Evolutionary conservation across 306 rosid species (phyloP), one percentile per base, ranked within the genome.

Genomic region (Castanea sativa): DNA sequence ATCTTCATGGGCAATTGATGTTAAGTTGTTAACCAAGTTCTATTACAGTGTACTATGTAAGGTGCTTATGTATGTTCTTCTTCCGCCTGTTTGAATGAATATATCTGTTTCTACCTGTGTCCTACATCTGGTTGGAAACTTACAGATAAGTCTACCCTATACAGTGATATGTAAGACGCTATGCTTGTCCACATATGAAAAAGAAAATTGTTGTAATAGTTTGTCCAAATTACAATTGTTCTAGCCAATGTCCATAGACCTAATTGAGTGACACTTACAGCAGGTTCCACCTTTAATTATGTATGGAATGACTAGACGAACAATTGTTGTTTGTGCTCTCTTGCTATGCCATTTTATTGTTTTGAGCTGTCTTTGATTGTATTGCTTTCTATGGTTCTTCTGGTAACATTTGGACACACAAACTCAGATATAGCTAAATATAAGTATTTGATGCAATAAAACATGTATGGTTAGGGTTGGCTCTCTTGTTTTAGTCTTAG

Each of bases 11-110:
- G 55, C 8, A 65, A 76, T 57, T 69, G 33, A 70, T 74, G 35
- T 82, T 65, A 85, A 59, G 27, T 61, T 74, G 35, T 82, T 65
- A 85, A 65, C 25, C 55, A 75, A 73, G 79, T 60, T 25, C 68
- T 76, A 55, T 9, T 71, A 27, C 41, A 38, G 55, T 68, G 71
- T 29, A 32, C 14, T 41, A 57, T 70, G 21, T 69, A 74, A 56
- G 33, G 65, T 64, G 43, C 41, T 16, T 15, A 64, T n/a, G 2
- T 16, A 32, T 16, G 65, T 23, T 8, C 18, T 21, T 9, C 53
- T 13, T 1, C 53, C 5, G 11, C 18, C 65, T 59, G 6, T 18
- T 64, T 18, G 21, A 16, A 64, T 29, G 14, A 29, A 14, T 63
- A 4, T 29, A 27, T 63, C 16, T 63, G 43, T 63, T 5, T 29